Conservation (phyloP, 805 yeast species). For the Yamadazyma kitorensis region DNA sequence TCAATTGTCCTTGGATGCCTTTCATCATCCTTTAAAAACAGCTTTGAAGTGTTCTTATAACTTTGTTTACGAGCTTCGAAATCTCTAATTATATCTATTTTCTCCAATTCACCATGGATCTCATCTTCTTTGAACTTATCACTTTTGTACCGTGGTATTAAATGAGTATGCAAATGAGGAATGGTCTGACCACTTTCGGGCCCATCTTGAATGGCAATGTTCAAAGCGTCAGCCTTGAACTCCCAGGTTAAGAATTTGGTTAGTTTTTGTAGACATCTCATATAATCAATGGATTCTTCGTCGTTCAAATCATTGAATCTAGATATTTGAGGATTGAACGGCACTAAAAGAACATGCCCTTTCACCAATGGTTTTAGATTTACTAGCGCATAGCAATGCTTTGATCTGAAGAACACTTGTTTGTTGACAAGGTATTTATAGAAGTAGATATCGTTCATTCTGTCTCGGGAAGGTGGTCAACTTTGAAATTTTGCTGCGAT, state of each 20-base stretch:
- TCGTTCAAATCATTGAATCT: slow-evolving; percentile 66
- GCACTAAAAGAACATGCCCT: slow-evolving; percentile 90
- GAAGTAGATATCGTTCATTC: slow-evolving; percentile 38
- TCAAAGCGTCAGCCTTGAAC: slow-evolving; percentile 79
- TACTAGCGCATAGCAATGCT: slow-evolving; percentile 77
- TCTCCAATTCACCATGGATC: slow-evolving; percentile 65
- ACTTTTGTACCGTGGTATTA: slow-evolving; percentile 75
- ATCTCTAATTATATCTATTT: slow-evolving; percentile 42
- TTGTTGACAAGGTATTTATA: slow-evolving; percentile 52
- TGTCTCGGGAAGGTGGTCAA: background rate
- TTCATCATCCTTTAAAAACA: slow-evolving; percentile 40
- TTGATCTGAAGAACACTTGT: slow-evolving; percentile 59
- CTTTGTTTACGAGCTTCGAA: slow-evolving; percentile 24
- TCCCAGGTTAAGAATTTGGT: slow-evolving; percentile 62
- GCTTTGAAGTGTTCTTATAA: slow-evolving; percentile 29
- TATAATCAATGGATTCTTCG: slow-evolving; percentile 77
- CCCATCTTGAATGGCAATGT: slow-evolving; percentile 95
- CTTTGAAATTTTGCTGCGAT: background rate
- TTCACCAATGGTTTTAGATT: slow-evolving; percentile 90
- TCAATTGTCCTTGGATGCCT: slow-evolving; percentile 57
- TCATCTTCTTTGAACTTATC: slow-evolving; percentile 61
- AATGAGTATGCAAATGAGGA: slow-evolving; percentile 91
- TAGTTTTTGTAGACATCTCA: slow-evolving; percentile 68
- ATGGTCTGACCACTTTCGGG: slow-evolving; percentile 95
- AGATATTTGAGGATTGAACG: slow-evolving; percentile 59